These are phyloP conservation scores for Phaeosphaeriaceae sp. DNA, from an alignment of 2,329 filamentous ascomycete species.

Conservation along the genomic window DNA sequence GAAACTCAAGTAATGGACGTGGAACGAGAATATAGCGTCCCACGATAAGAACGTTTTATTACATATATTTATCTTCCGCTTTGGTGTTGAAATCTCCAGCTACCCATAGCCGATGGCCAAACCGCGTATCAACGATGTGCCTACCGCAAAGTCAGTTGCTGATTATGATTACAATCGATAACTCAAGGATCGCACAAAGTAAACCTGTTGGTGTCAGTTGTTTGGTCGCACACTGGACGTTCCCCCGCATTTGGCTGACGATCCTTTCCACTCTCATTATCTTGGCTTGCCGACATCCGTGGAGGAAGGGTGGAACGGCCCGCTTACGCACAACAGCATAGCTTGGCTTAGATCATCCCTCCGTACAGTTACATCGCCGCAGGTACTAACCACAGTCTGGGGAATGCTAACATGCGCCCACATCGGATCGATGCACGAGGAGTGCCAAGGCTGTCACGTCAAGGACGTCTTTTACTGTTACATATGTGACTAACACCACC, in stretches of 20 bases:
- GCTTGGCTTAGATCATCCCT: not conserved
- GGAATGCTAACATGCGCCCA: not conserved
- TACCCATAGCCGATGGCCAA: too few species aligned
- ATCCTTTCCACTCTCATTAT: not conserved
- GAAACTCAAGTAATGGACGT: too few species aligned
- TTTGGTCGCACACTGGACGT: not conserved
- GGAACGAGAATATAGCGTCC: too few species aligned
- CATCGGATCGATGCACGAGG: not conserved
- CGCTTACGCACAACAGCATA: not conserved
- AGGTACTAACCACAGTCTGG: not conserved
- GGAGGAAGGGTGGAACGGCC: not conserved
- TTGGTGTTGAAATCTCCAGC: too few species aligned
- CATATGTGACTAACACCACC: not conserved
- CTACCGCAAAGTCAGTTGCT: too few species aligned
- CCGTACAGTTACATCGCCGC: not conserved
- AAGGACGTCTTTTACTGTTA: not conserved
- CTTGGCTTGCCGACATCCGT: not conserved
- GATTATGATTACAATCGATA: too few species aligned
- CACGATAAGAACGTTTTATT: too few species aligned
- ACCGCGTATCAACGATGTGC: too few species aligned
- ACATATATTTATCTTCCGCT: too few species aligned
- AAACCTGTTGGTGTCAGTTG: not conserved
- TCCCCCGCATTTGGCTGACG: not conserved
- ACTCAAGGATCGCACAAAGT: not conserved
- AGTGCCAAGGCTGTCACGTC: not conserved